Conservation (phyloP, 2,329 filamentous ascomycete species). For the Ascochyta koolunga region DNA sequence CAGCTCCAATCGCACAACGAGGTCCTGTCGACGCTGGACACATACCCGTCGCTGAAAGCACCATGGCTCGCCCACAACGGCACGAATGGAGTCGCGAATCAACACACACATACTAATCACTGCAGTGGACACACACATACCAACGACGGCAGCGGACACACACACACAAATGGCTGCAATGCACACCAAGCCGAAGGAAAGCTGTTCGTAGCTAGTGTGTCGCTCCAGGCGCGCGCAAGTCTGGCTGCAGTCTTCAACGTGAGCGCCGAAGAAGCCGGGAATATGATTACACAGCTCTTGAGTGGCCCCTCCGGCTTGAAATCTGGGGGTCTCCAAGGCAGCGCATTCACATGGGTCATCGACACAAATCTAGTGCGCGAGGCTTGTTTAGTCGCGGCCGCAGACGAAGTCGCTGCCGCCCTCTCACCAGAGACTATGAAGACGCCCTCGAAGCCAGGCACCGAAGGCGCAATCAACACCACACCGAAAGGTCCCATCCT, state of each 20-base stretch:
- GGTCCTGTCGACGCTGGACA: slow-evolving; percentile 81
- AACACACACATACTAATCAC: slow-evolving; percentile 13
- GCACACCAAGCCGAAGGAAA: slow-evolving; percentile 59
- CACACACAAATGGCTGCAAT: slow-evolving; percentile 19
- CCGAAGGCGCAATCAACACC: slow-evolving; percentile 49
- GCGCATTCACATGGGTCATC: slow-evolving; percentile 85
- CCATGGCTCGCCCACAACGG: slow-evolving; percentile 41
- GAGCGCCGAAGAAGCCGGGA: slow-evolving; percentile 73
- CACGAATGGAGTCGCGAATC: slow-evolving; percentile 25
- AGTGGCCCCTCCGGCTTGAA: slow-evolving; percentile 72
- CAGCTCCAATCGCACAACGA: slow-evolving; percentile 93
- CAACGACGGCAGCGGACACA: no score
- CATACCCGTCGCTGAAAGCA: slow-evolving; percentile 54
- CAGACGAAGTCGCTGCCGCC: slow-evolving; percentile 53
- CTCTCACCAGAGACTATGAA: slow-evolving; percentile 37
- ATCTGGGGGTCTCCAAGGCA: slow-evolving; percentile 72
- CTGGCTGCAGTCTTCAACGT: slow-evolving; percentile 83
- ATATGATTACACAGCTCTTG: slow-evolving; percentile 83
- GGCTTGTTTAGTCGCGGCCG: slow-evolving; percentile 72
- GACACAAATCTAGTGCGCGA: slow-evolving; percentile 87
- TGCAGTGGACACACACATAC: slow-evolving; percentile 27
- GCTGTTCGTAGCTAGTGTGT: slow-evolving; percentile 90
- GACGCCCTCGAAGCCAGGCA: slow-evolving; percentile 28
- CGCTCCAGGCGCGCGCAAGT: slow-evolving; percentile 87
- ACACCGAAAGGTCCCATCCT: slow-evolving; percentile 69